Evolutionary conservation across 2,329 filamentous ascomycete species (phyloP).

Genomic region (Penicillium psychrosexuale): DNA sequence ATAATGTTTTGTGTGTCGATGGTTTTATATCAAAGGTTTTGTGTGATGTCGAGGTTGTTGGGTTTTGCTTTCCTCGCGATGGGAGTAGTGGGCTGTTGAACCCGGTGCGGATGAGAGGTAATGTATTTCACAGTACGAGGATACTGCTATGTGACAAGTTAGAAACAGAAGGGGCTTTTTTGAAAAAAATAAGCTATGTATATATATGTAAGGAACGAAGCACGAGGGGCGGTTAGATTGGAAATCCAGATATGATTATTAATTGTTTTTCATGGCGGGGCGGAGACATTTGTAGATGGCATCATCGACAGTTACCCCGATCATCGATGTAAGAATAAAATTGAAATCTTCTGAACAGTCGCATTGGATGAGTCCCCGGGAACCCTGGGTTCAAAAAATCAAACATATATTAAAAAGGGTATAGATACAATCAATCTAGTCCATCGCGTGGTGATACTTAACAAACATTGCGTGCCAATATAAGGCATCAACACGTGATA

Average conservation of each 20-base stretch:
- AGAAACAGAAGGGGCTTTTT: neutral
- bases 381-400: no score
- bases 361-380: neutral
- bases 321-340: no score
- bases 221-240: neutral
- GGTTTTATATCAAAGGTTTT: neutral
- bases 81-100: neutral
- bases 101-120: neutral
- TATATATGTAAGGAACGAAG: neutral
- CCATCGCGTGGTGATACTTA: neutral
- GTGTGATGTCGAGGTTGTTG: neutral
- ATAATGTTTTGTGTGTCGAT: neutral
- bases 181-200: neutral
- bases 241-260: neutral
- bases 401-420: no score
- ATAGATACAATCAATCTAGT: neutral
- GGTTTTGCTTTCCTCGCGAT: neutral
- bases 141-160: neutral
- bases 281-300: neutral
- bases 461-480: no score
- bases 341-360: neutral
- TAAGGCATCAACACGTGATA: neutral
- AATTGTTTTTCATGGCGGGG: neutral
- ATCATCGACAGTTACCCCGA: neutral
- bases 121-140: neutral